These are phyloP conservation scores for Calocybe cyanea DNA, from an alignment of 768 basidiomycete genomes.

Conservation along the genomic window DNA sequence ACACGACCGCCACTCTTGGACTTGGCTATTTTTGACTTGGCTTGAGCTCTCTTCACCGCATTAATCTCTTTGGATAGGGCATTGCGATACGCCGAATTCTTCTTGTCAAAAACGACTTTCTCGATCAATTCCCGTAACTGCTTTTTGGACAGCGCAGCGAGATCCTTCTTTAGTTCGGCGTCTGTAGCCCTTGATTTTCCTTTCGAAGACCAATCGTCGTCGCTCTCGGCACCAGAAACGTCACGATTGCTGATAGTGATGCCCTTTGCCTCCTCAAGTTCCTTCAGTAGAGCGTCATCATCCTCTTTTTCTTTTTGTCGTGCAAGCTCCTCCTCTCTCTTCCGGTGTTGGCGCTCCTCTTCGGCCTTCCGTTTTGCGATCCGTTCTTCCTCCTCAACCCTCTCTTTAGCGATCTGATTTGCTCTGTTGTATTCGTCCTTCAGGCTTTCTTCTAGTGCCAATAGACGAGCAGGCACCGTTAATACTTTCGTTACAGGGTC, in stretches of 20 bases:
- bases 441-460: constrained; percentile 18
- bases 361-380: not conserved
- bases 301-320: constrained; percentile 8
- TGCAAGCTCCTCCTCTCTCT: not conserved
- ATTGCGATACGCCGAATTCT: constrained; percentile 1
- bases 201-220: not conserved
- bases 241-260: constrained; percentile 1
- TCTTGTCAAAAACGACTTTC: constrained; percentile 9
- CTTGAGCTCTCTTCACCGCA: not conserved
- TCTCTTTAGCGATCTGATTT: constrained; percentile 15
- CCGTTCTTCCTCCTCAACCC: constrained; percentile 7
- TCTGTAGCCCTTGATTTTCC: not conserved
- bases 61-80: constrained; percentile 7
- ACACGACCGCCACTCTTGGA: too few relatives aligned
- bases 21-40: not conserved
- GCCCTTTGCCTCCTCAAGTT: constrained; percentile 9
- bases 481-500: constrained; percentile 12
- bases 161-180: constrained; percentile 6
- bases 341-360: not conserved
- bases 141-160: constrained; percentile 4
- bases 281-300: constrained; percentile 12
- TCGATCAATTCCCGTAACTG: constrained; percentile 9
- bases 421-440: constrained; percentile 18
- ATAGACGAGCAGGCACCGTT: constrained; percentile 17
- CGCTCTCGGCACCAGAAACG: not conserved